Evolutionary conservation across 2,329 filamentous ascomycete genomes (phyloP), one percentile per base, ranked within the genome.

Genomic region (Fusarium compactum): DNA sequence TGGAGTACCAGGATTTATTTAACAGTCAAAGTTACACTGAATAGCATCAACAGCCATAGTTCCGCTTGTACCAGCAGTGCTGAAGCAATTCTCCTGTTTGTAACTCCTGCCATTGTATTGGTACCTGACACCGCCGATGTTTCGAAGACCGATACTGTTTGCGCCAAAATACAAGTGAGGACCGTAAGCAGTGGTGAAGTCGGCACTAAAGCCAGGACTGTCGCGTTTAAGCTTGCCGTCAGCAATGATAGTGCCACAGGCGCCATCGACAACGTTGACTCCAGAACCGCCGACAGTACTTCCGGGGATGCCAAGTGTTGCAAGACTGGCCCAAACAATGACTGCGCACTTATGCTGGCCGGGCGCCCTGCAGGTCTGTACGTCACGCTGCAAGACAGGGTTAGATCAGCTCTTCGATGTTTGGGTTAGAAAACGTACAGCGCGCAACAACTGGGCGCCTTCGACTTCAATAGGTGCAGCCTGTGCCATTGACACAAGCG

Each of bases 1-100:
- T 6, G 16, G 6, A 34, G 8, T 10, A 10, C 16, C 0, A n/a
- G 2, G 6, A 6, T n/a, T 4, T 11, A 11, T 11, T 11, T 11
- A 38, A 38, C 34, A 38, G 5, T 38, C 34, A 6, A 38, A 38
- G 34, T 38, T 38, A 6, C 34, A 38, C 34, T 38, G 34, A 11
- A 38, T 38, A n/a, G 34, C 34, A 38, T 38, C 34, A 7, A 38
- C 34, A 2, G 34, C 34, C 34, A 38, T 38, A n/a, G 34, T 38
- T 38, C 34, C 34, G 18, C 34, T 38, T 7, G 34, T 38, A 7
- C 34, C 18, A 11, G 34, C 18, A n/a, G 34, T 38, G 34, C 34
- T 38, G 18, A 38, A 38, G 18, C 34, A 38, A 38, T 38, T 38
- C 18, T 38, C 34, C 10, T 38, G 34, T 10, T 38, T 38, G 6